Evolutionary conservation across 1,284 basidiomycete genomes (phyloP), one percentile per base, ranked within the genome.

Genomic region (Papiliotrema fonsecae): DNA sequence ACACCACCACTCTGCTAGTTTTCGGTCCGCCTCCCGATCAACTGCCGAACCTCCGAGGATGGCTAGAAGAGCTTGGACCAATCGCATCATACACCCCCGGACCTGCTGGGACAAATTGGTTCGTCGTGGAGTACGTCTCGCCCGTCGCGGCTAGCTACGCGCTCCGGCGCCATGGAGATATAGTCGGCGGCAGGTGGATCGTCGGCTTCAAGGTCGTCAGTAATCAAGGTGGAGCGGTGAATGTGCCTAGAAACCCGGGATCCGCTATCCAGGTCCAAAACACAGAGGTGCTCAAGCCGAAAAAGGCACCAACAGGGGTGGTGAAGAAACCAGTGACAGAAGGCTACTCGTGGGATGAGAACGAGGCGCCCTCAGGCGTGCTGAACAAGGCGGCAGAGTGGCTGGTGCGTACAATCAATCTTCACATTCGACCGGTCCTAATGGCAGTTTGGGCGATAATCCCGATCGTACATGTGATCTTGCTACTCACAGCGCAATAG

Each of bases 91-190:
- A 65, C 52, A 39, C 26, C 2, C 60, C 65, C 11, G 70, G 68
- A 27, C 68, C 68, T 16, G 60, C 60, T 28, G 67, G 63, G 2
- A 61, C 57, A 16, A 68, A 70, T 50, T 72, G 67, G 67, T 70
- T 50, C 42, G 57, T 60, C 2, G 63, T 70, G 45, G 52, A 57
- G 31, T 72, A 60, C 41, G 49, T 50, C 18, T 51, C 52, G 16
- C 58, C 68, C 13, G 40, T 61, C 2, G 50, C 57, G 3, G 70
- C 70, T 1, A 52, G 48, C 18, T 68, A 59, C 42, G 64, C 64
- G 2, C 52, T 72, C 3, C 47, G 68, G 32, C 56, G 65, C 32
- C 68, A 72, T 38, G 70, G 70, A 2, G 70, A 72, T 36, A 61
- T 72, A 19, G 50, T 72, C 25, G 50, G 51, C 26, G 67, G 67